A percentile compares a stretch with the other conserved stretches of the same genome.
phyloP scores from a whole-genome alignment of 2,329 filamentous ascomycete genomes.

The Claviceps paspali region DNA sequence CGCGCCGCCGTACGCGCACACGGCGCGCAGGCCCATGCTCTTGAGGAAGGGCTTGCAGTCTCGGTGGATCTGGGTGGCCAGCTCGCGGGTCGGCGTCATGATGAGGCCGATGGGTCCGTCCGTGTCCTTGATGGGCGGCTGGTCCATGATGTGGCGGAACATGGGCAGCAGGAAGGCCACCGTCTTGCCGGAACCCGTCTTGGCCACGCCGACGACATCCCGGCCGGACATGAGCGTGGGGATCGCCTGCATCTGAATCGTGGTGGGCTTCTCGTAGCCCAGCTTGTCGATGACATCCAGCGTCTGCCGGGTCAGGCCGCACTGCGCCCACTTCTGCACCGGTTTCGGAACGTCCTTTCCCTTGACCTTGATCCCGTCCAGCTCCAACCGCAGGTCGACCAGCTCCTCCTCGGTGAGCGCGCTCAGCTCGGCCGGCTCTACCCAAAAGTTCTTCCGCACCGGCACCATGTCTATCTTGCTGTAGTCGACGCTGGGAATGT shows the following conservation, averaged over 20 bases:
- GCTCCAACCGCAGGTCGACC: slow-evolving; percentile 63
- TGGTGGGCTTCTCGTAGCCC: slow-evolving; percentile 76
- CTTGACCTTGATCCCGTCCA: slow-evolving; percentile 90
- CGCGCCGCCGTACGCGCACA: slow-evolving; percentile 87
- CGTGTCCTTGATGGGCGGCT: slow-evolving; percentile 61
- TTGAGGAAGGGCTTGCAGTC: slow-evolving; percentile 94
- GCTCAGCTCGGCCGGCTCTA: slow-evolving; percentile 70
- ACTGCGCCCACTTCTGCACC: slow-evolving; percentile 93
- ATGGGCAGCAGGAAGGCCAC: slow-evolving; percentile 90
- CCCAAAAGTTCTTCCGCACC: slow-evolving; percentile 90
- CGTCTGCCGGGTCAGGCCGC: slow-evolving; percentile 74
- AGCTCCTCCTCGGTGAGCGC: slow-evolving; percentile 77
- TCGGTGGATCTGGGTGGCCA: slow-evolving; percentile 84
- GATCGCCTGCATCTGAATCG: slow-evolving; percentile 90
- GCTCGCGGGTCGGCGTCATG: slow-evolving; percentile 85
- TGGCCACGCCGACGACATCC: slow-evolving; percentile 91
- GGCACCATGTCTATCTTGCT: slow-evolving; percentile 70
- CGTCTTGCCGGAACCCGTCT: too few relatives aligned
- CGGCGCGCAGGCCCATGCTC: slow-evolving; percentile 66
- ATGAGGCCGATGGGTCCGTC: slow-evolving; percentile 83
- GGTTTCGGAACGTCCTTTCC: slow-evolving; percentile 83
- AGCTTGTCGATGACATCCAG: slow-evolving; percentile 71
- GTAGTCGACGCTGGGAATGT: slow-evolving; percentile 79
- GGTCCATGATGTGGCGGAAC: slow-evolving; percentile 96
- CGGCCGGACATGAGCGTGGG: slow-evolving; percentile 91